Evolutionary conservation across 495 filamentous ascomycete genomes (phyloP), one percentile per base, ranked within the genome.

Genomic region (Aspergillus heteromorphus): DNA sequence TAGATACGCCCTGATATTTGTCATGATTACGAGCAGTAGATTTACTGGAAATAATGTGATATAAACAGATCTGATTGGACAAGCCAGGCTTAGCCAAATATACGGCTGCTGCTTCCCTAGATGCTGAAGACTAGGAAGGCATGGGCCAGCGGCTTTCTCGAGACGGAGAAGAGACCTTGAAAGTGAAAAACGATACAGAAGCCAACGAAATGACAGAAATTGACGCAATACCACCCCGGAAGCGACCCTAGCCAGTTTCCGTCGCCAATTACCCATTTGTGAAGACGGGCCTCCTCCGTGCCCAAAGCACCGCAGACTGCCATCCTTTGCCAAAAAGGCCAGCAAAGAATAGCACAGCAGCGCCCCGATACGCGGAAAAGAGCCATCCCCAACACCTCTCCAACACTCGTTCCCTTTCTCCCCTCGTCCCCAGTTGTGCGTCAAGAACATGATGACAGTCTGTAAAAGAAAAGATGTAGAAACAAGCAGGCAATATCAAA

Each of bases 181-280:
- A 29, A 16, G 21, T 23, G 27, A 21, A 29, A 27, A 29, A 27
- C 18, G 27, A 29, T 27, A 47, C n/a, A 17, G 19, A 27, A 23
- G 25, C 27, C 21, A 47, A 27, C 6, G 40, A 68, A 51, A 70
- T 52, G 60, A 65, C 59, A 65, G 59, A 63, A 56, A 68, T 69
- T 63, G 74, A 75, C 72, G 70, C 64, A 72, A 64, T 63, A 78
- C 74, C 73, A 72, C 74, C 74, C 74, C 74, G 72, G 74, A 75
- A 74, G 74, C 74, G 73, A 74, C 73, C 74, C 74, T 76, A 75
- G 54, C 65, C 71, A 75, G 59, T 64, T 63, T 75, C 74, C 74
- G 62, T 75, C 74, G 72, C 73, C 74, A 74, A 50, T 36, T 58
- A 75, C 68, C 73, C 45, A 48, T 34, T 38, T 48, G 43, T 40